Evolutionary conservation across 768 basidiomycete genomes (phyloP).

Genomic region (Trametes villosa): DNA sequence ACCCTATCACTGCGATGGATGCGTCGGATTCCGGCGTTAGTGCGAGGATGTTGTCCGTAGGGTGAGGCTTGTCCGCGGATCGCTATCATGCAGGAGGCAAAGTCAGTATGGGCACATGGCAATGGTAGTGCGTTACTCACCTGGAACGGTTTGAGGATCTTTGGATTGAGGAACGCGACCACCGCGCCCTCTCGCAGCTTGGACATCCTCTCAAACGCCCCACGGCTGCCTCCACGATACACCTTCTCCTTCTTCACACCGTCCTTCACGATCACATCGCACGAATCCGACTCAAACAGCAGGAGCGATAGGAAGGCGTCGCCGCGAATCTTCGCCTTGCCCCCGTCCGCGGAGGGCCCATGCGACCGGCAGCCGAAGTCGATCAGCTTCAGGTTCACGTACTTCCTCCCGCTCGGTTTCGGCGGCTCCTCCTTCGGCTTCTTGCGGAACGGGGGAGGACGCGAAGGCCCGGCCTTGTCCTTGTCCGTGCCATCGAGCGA

Average conservation of each 20-base stretch:
- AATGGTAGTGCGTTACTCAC: slow-evolving; percentile 47
- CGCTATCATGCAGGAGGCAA: slow-evolving; percentile 37
- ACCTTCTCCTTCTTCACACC: slow-evolving; percentile 61
- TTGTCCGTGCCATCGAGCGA: slow-evolving; percentile 20
- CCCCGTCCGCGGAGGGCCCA: slow-evolving; percentile 54
- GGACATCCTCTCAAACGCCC: slow-evolving; percentile 88
- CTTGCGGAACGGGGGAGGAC: slow-evolving; percentile 21
- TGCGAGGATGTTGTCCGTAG: slow-evolving; percentile 80
- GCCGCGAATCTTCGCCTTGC: slow-evolving; percentile 66
- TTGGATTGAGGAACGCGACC: slow-evolving; percentile 86
- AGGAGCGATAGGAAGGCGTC: slow-evolving; percentile 84
- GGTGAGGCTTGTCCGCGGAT: slow-evolving; percentile 66
- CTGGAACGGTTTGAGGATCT: slow-evolving; percentile 84
- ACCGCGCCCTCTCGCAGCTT: slow-evolving; percentile 90
- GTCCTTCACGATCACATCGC: slow-evolving; percentile 57
- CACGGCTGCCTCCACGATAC: slow-evolving; percentile 88
- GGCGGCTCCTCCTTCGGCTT: slow-evolving; percentile 40
- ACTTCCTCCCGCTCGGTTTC: slow-evolving; percentile 71
- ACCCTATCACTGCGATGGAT: slow-evolving; percentile 84
- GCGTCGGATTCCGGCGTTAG: slow-evolving; percentile 83
- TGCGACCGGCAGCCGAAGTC: slow-evolving; percentile 75
- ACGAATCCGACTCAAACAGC: slow-evolving; percentile 85
- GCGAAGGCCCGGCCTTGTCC: slow-evolving; percentile 18
- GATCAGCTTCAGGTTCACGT: slow-evolving; percentile 82
- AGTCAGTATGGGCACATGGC: neutral